Percentiles rank a stretch among this genome's conserved stretches.
Evolutionary conservation across 768 basidiomycete species (phyloP).

Genomic region (Rhodotorula paludigena): DNA sequence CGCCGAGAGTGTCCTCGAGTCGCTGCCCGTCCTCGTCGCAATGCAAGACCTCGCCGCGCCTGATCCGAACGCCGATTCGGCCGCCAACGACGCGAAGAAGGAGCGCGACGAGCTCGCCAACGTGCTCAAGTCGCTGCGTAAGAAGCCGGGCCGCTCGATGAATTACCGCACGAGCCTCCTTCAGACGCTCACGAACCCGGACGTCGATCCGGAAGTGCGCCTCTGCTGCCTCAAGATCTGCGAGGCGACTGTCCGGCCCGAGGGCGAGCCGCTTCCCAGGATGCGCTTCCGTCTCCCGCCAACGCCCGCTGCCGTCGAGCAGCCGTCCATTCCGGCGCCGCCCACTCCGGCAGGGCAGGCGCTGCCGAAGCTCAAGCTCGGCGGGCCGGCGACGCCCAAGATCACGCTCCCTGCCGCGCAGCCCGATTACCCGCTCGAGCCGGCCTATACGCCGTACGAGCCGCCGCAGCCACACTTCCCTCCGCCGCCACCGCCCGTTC

Average conservation of each 20-base stretch:
- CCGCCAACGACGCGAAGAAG: conserved; percentile 58
- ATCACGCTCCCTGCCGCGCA: conserved; percentile 2
- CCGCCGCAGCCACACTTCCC: neutral
- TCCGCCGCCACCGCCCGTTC: conserved; percentile 6
- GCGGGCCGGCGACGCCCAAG: conserved; percentile 20
- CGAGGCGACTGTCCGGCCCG: conserved; percentile 75
- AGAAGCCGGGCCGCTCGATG: conserved; percentile 74
- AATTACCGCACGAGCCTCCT: conserved; percentile 70
- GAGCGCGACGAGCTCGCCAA: conserved; percentile 50
- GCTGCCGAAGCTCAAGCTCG: conserved; percentile 25
- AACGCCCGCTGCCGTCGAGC: conserved; percentile 13
- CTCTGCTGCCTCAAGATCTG: conserved; percentile 88
- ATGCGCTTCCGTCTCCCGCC: conserved; percentile 51
- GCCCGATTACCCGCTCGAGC: neutral
- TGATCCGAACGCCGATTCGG: conserved; percentile 50
- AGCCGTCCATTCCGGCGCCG: neutral
- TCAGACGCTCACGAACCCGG: conserved; percentile 72
- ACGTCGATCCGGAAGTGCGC: conserved; percentile 79
- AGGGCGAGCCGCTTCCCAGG: conserved; percentile 77
- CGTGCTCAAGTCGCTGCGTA: conserved; percentile 79
- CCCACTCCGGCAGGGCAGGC: neutral
- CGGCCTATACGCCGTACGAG: neutral
- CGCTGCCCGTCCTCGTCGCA: conserved; percentile 74
- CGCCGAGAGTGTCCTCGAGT: conserved; percentile 75
- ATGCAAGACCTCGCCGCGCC: conserved; percentile 74